phyloP scores from a whole-genome alignment of 129 eudicot species.

The Helianthus tuberosus region DNA sequence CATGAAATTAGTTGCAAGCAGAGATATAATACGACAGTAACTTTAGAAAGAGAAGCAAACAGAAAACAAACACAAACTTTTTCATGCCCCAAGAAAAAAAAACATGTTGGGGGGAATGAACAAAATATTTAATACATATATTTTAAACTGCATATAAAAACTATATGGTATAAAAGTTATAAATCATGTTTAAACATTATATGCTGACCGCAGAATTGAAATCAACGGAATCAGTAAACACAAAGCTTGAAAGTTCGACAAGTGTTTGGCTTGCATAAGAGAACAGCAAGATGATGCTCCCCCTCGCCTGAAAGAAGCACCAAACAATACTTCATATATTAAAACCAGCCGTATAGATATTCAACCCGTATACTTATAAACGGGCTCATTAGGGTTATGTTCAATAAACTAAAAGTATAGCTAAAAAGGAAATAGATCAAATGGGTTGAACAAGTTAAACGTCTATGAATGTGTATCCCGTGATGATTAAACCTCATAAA shows the following conservation, averaged over 20 bases:
- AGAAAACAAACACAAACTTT: constrained; percentile 22
- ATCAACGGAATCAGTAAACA: constrained; percentile 31
- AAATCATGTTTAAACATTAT: constrained; percentile 24
- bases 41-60: neutral
- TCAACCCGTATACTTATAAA: neutral
- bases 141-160: constrained; percentile 24
- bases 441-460: neutral
- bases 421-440: too few relatives aligned
- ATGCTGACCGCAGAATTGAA: constrained; percentile 18
- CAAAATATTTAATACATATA: constrained; percentile 22
- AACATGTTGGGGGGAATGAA: constrained; percentile 12
- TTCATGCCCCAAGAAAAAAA: constrained; percentile 23
- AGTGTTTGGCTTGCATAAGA: constrained; percentile 26
- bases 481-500: neutral
- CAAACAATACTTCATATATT: neutral
- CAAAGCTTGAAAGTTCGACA: constrained; percentile 18
- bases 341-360: neutral
- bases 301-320: constrained; percentile 22
- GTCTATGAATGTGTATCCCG: neutral
- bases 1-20: too few relatives aligned
- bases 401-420: neutral
- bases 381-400: neutral
- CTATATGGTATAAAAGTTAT: constrained; percentile 14
- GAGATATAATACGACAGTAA: too few relatives aligned
- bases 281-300: constrained; percentile 24